Base-by-base conservation (phyloP, 23 red algal genomes). In the Agarophyton chilense region DNA sequence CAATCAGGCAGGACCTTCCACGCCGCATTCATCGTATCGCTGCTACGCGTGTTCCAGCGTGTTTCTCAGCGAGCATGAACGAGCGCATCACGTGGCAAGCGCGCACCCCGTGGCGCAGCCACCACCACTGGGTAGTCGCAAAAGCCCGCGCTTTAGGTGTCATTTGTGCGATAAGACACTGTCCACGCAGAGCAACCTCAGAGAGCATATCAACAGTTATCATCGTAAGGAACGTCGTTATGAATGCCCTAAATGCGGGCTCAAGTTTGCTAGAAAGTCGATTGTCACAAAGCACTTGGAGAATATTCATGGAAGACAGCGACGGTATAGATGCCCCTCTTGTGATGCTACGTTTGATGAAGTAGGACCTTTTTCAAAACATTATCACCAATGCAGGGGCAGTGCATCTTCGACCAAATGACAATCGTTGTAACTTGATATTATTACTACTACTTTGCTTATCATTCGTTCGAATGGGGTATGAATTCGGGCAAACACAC, bases 171-270 rank as follows among this genome's bases (percentile, higher is more conserved):
- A 70, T 42, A 70, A 42, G 64, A 40, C 64, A 18, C 28, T 70
- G 34, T 70, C 64, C 17, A 70, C 64, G 32, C 64, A 70, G 38
- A 70, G 64, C 38, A 70, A 70, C 19, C 14, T 70, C 19, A 70
- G 64, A 26, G 64, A 70, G 34, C 64, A 70, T 26, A 70, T 70
- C 34, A 70, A 70, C 34, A 70, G 64, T 18, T 70, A 70, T 26
- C 64, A 70, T 18, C 32, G 64, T 18, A 70, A 70, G 38, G 64
- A 70, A 26, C 33, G 64, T 8, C 64, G 64, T 18, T 70, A 70
- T 33, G 64, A 70, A 26, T 70, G 64, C 64, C 64, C 64, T 33
- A 70, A 70, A 26, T 70, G 64, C 38, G 64, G 64, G 64, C 64
- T 70, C 34, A 70, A 70, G 64, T 70, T 70, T 70, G 64, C 64